Base-by-base conservation (phyloP, 148 eudicot species). In the Cornus kousa region DNA sequence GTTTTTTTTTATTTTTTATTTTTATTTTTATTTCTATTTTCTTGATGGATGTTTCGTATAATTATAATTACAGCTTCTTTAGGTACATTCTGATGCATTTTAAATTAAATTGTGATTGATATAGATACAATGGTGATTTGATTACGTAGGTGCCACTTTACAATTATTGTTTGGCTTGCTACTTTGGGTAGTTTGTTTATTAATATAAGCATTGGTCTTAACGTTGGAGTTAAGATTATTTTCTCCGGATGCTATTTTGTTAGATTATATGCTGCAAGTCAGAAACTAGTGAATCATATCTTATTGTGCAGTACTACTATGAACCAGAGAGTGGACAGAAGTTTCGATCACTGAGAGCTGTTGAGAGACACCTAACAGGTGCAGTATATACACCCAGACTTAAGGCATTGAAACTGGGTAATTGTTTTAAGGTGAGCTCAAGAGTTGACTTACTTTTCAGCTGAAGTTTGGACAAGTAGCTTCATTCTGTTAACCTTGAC, bases 321-420 rank as follows among this genome's bases (percentile, higher is more conserved):
- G 97, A 92, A 50, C 97, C 97, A 59, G 80, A 23, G 74, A 88
- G 90, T 64, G 89, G 92, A 68, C 72, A 64, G 68, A 90, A 74
- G 82, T 94, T 91, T 82, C 88, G 95, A 73, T 94, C 98, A 32
- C 71, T 85, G 8, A 91, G 80, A 87, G 93, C 87, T 65, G 90
- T 94, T 62, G 87, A 87, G 77, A 86, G 90, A 78, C 85, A 86
- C 77, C 84, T 94, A 24, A 83, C 78, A 40, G 89, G 86, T 55
- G 87, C 77, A 76, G 82, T 69, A 39, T 48, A 70, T 73, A 81
- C 77, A 55, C 75, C 79, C 48, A 83, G 74, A 79, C 55, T 77
- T 62, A 86, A 76, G 77, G 72, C 84, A 70, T 72, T 83, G n/a
- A 68, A 80, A 46, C 32, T 84, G 46, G 75, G 37, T 68, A 67